Percentiles rank a stretch among this genome's conserved stretches.
Conservation (phyloP, 257 asterid genomes). For the Solanum dulcamara region DNA sequence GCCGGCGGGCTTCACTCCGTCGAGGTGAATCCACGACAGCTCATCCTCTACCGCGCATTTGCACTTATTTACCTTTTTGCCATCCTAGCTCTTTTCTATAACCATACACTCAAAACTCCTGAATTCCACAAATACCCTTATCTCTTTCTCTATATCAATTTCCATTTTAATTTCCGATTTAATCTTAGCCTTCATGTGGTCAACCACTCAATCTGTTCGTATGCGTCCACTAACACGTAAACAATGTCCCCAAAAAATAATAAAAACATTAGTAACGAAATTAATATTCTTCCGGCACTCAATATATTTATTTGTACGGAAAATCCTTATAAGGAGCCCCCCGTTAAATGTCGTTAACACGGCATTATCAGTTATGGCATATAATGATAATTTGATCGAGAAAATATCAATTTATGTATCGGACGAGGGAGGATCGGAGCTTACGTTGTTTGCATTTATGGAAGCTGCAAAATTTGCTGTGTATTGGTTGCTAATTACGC, state of each 20-base stretch:
- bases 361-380: slow-evolving; percentile 70
- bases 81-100: slow-evolving; percentile 30
- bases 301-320: slow-evolving; percentile 76
- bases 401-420: slow-evolving; percentile 64
- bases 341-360: slow-evolving; percentile 52
- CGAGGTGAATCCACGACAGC: slow-evolving; percentile 22
- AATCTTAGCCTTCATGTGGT: slow-evolving; percentile 62
- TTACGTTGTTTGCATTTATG: slow-evolving; percentile 59
- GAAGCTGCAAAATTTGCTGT: slow-evolving; percentile 64
- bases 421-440: slow-evolving; percentile 73
- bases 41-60: slow-evolving; percentile 46
- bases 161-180: slow-evolving; percentile 37
- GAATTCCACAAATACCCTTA: slow-evolving; percentile 14
- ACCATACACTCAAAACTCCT: slow-evolving; percentile 30
- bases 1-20: slow-evolving; percentile 34
- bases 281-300: slow-evolving; percentile 37
- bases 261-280: background rate
- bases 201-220: slow-evolving; percentile 39
- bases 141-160: slow-evolving; percentile 18
- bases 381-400: slow-evolving; percentile 55
- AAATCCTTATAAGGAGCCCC: slow-evolving; percentile 66
- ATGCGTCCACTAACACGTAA: slow-evolving; percentile 47
- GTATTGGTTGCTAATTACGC: slow-evolving; percentile 39
- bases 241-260: slow-evolving; percentile 27
- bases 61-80: slow-evolving; percentile 39